These are phyloP conservation scores for Chalaropsis ovoidea DNA, from an alignment of 2,329 filamentous ascomycete genomes.

Conservation along the genomic window DNA sequence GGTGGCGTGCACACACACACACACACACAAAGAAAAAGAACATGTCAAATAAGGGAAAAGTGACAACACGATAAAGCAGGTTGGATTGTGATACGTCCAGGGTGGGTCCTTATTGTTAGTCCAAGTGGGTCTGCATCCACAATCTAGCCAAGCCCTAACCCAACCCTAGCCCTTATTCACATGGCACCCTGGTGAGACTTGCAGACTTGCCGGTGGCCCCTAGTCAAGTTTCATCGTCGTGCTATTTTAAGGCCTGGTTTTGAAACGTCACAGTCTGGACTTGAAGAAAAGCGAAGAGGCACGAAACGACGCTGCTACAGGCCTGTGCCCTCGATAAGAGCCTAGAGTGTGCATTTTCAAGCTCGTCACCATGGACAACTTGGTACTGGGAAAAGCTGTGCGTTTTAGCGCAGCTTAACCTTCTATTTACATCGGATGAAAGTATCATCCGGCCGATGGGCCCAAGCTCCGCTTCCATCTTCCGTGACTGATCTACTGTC, in stretches of 20 bases:
- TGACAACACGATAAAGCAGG: not conserved
- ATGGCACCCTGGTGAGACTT: not conserved
- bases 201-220: not conserved
- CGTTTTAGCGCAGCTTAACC: not conserved
- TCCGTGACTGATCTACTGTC: too few relatives aligned
- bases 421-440: constrained; percentile 6
- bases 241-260: not conserved
- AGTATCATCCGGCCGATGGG: not conserved
- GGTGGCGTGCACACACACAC: not conserved
- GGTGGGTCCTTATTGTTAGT: not conserved
- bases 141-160: not conserved
- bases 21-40: not conserved
- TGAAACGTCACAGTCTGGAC: constrained; percentile 5
- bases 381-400: not conserved
- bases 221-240: not conserved
- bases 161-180: not conserved
- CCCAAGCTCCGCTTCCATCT: not conserved
- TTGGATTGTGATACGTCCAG: not conserved
- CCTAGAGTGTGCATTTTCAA: not conserved
- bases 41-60: too few relatives aligned
- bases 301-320: not conserved
- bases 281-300: not conserved
- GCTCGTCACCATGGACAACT: not conserved
- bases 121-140: not conserved
- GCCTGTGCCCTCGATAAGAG: not conserved